Conservation (phyloP, 2,329 filamentous ascomycete genomes). For the Elsinoe arachidis region DNA sequence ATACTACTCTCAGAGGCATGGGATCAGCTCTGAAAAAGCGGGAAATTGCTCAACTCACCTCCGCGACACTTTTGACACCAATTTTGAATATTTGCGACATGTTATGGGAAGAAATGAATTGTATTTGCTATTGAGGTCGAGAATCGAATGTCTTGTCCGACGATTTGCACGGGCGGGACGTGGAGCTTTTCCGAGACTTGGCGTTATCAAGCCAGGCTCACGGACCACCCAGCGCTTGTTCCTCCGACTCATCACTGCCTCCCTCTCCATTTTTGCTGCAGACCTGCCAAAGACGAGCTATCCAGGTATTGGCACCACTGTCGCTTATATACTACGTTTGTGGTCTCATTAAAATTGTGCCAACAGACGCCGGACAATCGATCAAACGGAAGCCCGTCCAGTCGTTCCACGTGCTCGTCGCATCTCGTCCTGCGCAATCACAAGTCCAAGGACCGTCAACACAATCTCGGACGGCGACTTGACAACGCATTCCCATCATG, state of each 20-base stretch:
- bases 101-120: slow-evolving; percentile 8
- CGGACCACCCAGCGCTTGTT: slow-evolving; percentile 5
- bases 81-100: slow-evolving; percentile 7
- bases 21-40: slow-evolving; percentile 5
- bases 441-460: no score
- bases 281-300: not conserved
- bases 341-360: no score
- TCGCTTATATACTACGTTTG: not conserved
- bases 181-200: slow-evolving; percentile 7
- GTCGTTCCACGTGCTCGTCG: no score
- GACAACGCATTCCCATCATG: not conserved
- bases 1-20: not conserved
- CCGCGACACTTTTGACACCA: slow-evolving; percentile 4
- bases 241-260: not conserved
- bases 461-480: no score
- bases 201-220: slow-evolving; percentile 5
- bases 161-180: not conserved
- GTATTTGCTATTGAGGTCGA: not conserved
- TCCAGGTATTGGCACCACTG: not conserved
- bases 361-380: no score
- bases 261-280: not conserved
- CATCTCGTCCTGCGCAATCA: no score
- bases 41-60: slow-evolving; percentile 8
- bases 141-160: slow-evolving; percentile 5
- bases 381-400: no score